Conservation (phyloP, 768 basidiomycete genomes). For the Kwoniella mangroviensis region DNA sequence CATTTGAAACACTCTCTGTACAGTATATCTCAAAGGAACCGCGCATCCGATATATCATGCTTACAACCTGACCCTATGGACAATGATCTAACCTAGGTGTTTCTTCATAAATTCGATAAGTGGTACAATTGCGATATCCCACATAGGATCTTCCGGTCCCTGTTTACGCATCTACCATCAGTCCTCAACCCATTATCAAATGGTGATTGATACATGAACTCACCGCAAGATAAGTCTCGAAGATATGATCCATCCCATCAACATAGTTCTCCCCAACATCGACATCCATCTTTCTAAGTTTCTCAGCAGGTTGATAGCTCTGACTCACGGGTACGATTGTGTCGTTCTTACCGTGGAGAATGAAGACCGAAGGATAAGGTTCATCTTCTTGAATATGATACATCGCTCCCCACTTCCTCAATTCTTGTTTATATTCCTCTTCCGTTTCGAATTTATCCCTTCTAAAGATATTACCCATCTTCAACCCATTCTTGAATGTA, state of each 20-base stretch:
- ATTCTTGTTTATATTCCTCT: constrained; percentile 8
- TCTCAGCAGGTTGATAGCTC: constrained; percentile 8
- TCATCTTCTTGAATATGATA: neutral
- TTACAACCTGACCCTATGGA: neutral
- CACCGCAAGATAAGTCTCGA: constrained; percentile 20
- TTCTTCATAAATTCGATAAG: constrained; percentile 13
- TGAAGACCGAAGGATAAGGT: constrained; percentile 11
- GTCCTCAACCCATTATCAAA: neutral
- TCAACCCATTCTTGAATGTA: constrained; percentile 3
- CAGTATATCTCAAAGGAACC: neutral
- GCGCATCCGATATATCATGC: neutral
- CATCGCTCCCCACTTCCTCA: constrained; percentile 1
- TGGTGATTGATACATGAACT: neutral
- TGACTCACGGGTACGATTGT: constrained; percentile 5
- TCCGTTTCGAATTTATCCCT: constrained; percentile 8
- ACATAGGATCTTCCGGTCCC: constrained; percentile 16
- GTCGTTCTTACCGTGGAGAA: constrained; percentile 22
- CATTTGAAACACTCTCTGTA: too few species aligned
- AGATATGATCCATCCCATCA: constrained; percentile 16
- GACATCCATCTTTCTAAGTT: constrained; percentile 13
- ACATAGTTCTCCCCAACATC: constrained; percentile 11
- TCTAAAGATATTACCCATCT: constrained; percentile 3
- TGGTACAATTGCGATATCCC: constrained; percentile 19
- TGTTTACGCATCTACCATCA: neutral
- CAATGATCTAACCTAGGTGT: constrained; percentile 1